phyloP scores from a whole-genome alignment of 1,284 basidiomycete genomes.

The Ustanciosporium gigantosporum region DNA sequence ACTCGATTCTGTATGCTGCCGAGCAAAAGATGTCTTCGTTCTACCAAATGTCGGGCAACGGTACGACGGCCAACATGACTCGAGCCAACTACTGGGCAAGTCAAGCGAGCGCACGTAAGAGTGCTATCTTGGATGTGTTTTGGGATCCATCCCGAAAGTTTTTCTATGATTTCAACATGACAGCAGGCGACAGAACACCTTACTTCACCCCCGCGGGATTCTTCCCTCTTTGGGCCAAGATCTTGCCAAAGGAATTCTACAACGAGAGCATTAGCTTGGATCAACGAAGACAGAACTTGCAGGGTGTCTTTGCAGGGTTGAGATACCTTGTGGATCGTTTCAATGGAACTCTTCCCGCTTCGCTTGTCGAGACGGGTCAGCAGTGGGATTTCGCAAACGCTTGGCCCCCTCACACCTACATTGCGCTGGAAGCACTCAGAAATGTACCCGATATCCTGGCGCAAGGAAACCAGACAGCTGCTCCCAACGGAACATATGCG shows the following conservation, averaged over 20 bases:
- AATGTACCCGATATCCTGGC: conserved; percentile 73
- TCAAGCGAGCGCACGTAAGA: conserved; percentile 68
- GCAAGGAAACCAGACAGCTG: conserved; percentile 65
- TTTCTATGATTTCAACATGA: conserved; percentile 76
- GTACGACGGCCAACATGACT: conserved; percentile 43
- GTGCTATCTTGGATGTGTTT: conserved; percentile 78
- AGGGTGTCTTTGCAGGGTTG: conserved; percentile 74
- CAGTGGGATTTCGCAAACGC: conserved; percentile 70
- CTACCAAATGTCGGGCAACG: conserved; percentile 66
- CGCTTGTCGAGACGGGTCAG: conserved; percentile 75
- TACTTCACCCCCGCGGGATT: conserved; percentile 75
- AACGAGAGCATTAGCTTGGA: conserved; percentile 63
- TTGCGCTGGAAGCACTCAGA: conserved; percentile 76
- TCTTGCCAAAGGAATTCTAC: conserved; percentile 74
- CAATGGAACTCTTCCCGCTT: conserved; percentile 77
- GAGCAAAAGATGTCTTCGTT: conserved; percentile 62
- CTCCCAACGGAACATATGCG: conserved; percentile 67
- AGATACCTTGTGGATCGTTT: conserved; percentile 77
- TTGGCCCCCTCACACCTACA: conserved; percentile 63
- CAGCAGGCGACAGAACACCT: conserved; percentile 30
- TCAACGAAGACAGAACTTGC: conserved; percentile 27
- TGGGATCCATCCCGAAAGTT: conserved; percentile 81
- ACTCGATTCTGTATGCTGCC: conserved; percentile 72
- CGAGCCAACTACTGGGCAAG: conserved; percentile 67
- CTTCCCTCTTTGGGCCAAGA: conserved; percentile 84